Conservation (phyloP, 805 yeast genomes). For the Saccharomycopsis sp. region DNA sequence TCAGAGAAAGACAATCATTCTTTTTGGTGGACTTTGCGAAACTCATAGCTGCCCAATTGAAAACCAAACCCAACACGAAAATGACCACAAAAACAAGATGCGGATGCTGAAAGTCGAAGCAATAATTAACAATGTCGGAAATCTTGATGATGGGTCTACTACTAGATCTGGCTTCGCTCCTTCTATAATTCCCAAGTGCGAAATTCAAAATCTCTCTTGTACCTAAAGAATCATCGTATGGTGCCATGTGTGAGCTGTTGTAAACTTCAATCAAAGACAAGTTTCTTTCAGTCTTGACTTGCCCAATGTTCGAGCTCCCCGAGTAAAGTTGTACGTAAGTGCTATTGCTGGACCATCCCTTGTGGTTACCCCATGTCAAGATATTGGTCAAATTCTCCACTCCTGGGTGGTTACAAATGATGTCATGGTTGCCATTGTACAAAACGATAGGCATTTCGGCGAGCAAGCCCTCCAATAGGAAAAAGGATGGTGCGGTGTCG, state of each 20-base stretch:
- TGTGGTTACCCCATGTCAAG: conserved; percentile 50
- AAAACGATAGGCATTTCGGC: conserved; percentile 54
- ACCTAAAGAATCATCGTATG: conserved; percentile 55
- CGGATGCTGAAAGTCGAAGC: too few species aligned
- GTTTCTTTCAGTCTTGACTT: conserved; percentile 42
- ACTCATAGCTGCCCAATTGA: too few species aligned
- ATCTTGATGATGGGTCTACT: too few species aligned
- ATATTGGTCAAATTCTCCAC: conserved; percentile 54
- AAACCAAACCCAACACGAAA: too few species aligned
- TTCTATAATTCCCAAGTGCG: conserved; percentile 22
- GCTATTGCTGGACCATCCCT: conserved; percentile 24
- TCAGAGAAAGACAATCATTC: too few species aligned
- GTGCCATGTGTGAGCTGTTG: conserved; percentile 74
- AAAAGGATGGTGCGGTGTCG: conserved; percentile 50
- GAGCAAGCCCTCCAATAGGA: conserved; percentile 55
- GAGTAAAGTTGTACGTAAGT: conserved; percentile 36
- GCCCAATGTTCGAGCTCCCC: conserved; percentile 29
- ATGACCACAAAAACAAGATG: too few species aligned
- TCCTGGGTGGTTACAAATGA: conserved; percentile 78
- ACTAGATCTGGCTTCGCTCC: too few species aligned
- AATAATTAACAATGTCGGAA: too few species aligned
- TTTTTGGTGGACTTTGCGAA: too few species aligned
- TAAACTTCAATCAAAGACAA: conserved; percentile 53
- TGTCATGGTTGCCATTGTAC: conserved; percentile 81
- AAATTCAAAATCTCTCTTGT: conserved; percentile 50